These are phyloP conservation scores for Kodamaea derodonti DNA, from an alignment of 1,139 yeast genomes.

Conservation along the genomic window DNA sequence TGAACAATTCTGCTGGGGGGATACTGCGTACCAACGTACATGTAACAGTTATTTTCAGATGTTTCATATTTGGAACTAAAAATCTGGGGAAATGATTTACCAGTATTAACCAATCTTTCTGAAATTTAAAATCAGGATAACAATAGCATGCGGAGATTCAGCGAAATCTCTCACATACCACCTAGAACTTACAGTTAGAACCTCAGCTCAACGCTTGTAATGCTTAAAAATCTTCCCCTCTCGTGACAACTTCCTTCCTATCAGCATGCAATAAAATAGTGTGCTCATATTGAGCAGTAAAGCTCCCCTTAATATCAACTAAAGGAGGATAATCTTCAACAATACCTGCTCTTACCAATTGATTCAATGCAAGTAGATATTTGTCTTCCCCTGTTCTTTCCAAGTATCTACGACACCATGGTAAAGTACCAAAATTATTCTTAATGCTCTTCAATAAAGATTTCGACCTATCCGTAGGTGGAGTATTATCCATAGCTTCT, in stretches of 20 bases:
- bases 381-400: conserved; percentile 92
- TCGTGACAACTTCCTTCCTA: conserved; percentile 87
- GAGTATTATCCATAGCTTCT: conserved; percentile 38
- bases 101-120: no score
- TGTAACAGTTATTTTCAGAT: no score
- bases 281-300: conserved; percentile 96
- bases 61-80: no score
- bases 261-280: conserved; percentile 89
- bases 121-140: no score
- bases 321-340: conserved; percentile 98
- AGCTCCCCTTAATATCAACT: conserved; percentile 75
- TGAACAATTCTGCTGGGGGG: no score
- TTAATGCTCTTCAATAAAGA: conserved; percentile 65
- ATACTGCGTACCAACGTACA: no score
- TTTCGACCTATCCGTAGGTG: conserved; percentile 66
- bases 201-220: no score
- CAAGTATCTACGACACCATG: conserved; percentile 93
- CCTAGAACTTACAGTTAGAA: no score
- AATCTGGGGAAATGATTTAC: no score
- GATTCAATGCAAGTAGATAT: conserved; percentile 84
- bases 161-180: no score
- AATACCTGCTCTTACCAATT: conserved; percentile 77
- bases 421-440: conserved; percentile 84
- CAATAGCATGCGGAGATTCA: no score
- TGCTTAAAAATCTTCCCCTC: conserved; percentile 82